Base-by-base conservation (phyloP, 768 basidiomycete genomes). In the Rhodotorula sphaerocarpa region DNA sequence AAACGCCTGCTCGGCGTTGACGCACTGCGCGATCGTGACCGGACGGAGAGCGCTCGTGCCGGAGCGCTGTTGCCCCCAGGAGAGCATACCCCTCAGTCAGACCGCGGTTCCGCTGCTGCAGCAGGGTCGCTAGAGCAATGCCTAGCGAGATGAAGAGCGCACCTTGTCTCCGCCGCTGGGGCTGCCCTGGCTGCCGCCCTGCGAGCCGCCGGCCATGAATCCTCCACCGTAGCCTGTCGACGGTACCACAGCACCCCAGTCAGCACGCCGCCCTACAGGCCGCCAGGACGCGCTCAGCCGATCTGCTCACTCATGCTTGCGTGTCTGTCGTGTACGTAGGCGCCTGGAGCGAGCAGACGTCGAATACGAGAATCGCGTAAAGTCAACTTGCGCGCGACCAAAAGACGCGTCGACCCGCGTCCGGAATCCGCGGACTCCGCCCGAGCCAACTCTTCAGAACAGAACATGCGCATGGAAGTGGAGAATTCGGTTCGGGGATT, bases 1-100 rank as follows among this genome's bases (percentile, higher is more conserved):
- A 73, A 93, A 88, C 9, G 84, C 80, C 78, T 92, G 90, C n/a
- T 77, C 79, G 3, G 91, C 86, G 68, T 82, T 80, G 41, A 79
- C 73, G 48, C 95, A 79, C 73, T 93, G 90, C 55, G 82, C 80
- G 70, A 87, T 80, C 5, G 86, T 89, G 54, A 89, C 81, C 6
- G 90, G 88, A 41, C 90, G 80, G 28, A 86, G 74, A 4, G 84
- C 75, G 21, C 70, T 57, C n/a, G 70, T 71, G 43, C 66, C 61
- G 25, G 58, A 43, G 39, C 59, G 59, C 70, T 70, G 52, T 28
- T 11, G 25, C n/a, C n/a, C n/a, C n/a, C 25, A 16, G 33, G 15
- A 23, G 34, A 15, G 23, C 28, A 28, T 6, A n/a, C n/a, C n/a
- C n/a, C n/a, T n/a, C n/a, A 30, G 3, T 11, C 27, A 28, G 39